Conservation (phyloP, 371 early-diverging fungal species). For the Mortierella sp. region DNA sequence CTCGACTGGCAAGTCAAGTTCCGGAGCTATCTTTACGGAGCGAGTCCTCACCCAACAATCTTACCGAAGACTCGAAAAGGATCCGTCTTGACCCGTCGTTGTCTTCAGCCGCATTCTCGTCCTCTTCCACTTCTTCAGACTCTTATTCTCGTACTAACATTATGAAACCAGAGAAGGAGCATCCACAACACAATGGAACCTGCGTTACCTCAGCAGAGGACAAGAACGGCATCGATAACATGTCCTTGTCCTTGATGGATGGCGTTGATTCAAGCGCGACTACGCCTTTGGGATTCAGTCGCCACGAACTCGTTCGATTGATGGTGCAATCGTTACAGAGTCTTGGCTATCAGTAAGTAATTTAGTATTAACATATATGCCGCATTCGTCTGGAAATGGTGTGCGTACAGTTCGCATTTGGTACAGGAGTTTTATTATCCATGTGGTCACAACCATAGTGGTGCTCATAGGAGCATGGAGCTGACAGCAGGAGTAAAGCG, state of each 20-base stretch:
- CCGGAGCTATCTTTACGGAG: conserved; percentile 18
- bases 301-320: conserved; percentile 82
- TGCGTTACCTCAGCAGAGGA: conserved; percentile 10
- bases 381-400: no score
- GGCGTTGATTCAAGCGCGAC: conserved; percentile 11
- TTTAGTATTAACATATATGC: background rate
- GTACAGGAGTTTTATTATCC: no score
- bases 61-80: conserved; percentile 13
- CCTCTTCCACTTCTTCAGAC: background rate
- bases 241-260: conserved; percentile 21
- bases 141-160: background rate
- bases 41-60: conserved; percentile 4
- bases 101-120: conserved; percentile 1
- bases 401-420: no score
- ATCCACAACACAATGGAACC: conserved; percentile 14
- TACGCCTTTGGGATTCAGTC: conserved; percentile 42
- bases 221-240: conserved; percentile 7
- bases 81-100: conserved; percentile 13
- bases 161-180: conserved; percentile 37
- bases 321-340: conserved; percentile 88
- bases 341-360: conserved; percentile 68
- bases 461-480: no score
- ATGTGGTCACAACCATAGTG: no score
- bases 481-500: no score
- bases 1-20: conserved; percentile 41